phyloP scores from a whole-genome alignment of 1,284 basidiomycete genomes.

The Papiliotrema terrestris region DNA sequence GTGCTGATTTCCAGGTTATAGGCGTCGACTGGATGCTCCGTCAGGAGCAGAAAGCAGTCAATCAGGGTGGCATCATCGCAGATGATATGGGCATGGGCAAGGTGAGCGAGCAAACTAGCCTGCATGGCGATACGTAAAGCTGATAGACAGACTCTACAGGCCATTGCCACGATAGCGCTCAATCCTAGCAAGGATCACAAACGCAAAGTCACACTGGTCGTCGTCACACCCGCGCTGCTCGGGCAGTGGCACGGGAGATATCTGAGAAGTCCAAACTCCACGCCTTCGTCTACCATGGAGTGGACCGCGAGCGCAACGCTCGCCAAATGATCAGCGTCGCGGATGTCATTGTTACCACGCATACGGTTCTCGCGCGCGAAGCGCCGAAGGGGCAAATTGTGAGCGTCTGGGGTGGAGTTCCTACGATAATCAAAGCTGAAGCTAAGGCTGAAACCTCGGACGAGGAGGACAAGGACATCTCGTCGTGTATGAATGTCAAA shows the following conservation, averaged over 20 bases:
- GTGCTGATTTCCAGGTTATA: constrained; percentile 14
- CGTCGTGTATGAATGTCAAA: background rate
- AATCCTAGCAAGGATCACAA: constrained; percentile 37
- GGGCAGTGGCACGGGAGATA: constrained; percentile 50
- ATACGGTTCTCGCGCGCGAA: constrained; percentile 34
- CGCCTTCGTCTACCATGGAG: constrained; percentile 47
- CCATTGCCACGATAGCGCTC: constrained; percentile 41
- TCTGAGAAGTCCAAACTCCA: constrained; percentile 41
- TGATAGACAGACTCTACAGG: constrained; percentile 42
- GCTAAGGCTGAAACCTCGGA: constrained; percentile 1
- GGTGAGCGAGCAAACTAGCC: background rate
- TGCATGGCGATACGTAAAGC: background rate
- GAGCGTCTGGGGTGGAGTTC: constrained; percentile 8
- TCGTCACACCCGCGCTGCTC: constrained; percentile 49
- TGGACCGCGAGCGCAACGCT: constrained; percentile 23
- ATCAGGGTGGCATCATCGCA: constrained; percentile 44
- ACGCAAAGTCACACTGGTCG: constrained; percentile 46
- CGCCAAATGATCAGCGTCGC: constrained; percentile 40
- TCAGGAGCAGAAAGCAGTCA: constrained; percentile 32
- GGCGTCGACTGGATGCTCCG: constrained; percentile 49
- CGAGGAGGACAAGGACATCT: constrained; percentile 7
- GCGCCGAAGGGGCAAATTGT: constrained; percentile 4
- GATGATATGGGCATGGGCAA: constrained; percentile 32
- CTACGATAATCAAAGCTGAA: constrained; percentile 20
- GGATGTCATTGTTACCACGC: constrained; percentile 44